Base-by-base conservation (phyloP, 768 basidiomycete genomes). In the Russula ochroleuca region DNA sequence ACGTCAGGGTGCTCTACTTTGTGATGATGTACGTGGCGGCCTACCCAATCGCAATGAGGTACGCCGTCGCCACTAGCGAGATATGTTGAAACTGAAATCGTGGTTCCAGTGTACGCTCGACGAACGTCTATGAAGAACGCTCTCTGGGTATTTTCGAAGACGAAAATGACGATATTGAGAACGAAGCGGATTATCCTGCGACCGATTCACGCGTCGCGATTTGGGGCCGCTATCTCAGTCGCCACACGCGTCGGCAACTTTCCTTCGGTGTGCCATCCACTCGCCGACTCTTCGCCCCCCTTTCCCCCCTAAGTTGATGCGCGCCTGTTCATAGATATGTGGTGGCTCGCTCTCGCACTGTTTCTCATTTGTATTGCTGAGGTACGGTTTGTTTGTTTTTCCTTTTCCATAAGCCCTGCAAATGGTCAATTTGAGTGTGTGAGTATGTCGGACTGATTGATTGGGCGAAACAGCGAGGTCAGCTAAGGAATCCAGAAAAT, bases 21-120 rank as follows among this genome's bases (percentile, higher is more conserved):
- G 79, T 94, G 70, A 95, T 94, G 94, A 98, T 96, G 94, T 93
- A 90, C 70, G 83, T 92, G 4, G 41, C 61, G 0, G 33, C 64
- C 86, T 87, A 88, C 71, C 87, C 88, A 15, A 86, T 90, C 68
- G 86, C 88, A 0, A 81, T 90, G 85, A 91, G 87, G 87, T 85
- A 49, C 33, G 40, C 25, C 25, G 14, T 14, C 40, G 5, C 40
- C 14, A 15, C 40, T 41, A 35, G 35, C 35, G 10, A 5, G 10
- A 10, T 35, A 6, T 2, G 35, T 6, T 1, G 6, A 35, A 35
- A 35, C 35, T 35, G 35, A 35, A 35, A 35, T 35, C 35, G 35
- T 2, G 35, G 6, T 35, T 35, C 10, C 63, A 76, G 75, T 64
- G 80, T 85, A 15, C 81, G 83, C 21, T 71, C 79, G 15, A 72